These are phyloP conservation scores for Phytophthora boehmeriae DNA, from an alignment of 352 stramenopile species.

Conservation along the genomic window DNA sequence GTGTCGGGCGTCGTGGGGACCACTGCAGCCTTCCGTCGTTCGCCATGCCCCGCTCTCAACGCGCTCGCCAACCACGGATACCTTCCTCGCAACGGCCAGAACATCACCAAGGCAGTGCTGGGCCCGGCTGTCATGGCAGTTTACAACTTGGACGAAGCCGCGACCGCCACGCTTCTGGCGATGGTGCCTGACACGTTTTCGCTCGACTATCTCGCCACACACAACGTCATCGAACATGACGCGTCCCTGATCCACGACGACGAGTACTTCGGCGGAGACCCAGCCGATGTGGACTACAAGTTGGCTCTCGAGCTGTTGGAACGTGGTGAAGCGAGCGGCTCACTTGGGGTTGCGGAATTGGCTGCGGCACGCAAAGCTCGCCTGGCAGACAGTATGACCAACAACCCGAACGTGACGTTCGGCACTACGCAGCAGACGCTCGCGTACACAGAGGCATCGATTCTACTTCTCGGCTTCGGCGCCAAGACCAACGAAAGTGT, in stretches of 20 bases:
- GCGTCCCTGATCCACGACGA: constrained; percentile 59
- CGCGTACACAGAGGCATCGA: constrained; percentile 42
- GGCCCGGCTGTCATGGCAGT: constrained; percentile 32
- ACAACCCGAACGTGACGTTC: constrained; percentile 47
- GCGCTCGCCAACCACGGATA: constrained; percentile 63
- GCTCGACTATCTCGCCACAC: constrained; percentile 34
- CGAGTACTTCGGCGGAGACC: constrained; percentile 45
- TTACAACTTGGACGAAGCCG: constrained; percentile 34
- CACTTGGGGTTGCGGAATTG: constrained; percentile 38
- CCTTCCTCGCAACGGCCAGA: constrained; percentile 52
- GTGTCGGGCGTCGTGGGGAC: constrained; percentile 36
- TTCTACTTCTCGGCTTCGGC: constrained; percentile 41
- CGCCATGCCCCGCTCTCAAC: constrained; percentile 60
- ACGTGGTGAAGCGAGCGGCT: constrained; percentile 23
- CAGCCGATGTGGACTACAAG: constrained; percentile 30
- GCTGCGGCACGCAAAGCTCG: constrained; percentile 40
- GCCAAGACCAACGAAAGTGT: constrained; percentile 37
- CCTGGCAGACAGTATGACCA: constrained; percentile 27
- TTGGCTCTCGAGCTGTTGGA: constrained; percentile 41
- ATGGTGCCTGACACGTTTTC: constrained; percentile 32
- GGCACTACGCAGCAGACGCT: constrained; percentile 33
- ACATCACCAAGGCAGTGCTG: constrained; percentile 39
- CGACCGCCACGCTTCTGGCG: constrained; percentile 27
- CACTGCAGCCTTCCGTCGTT: constrained; percentile 35
- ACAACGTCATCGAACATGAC: constrained; percentile 46